Evolutionary conservation across 345 rosid species (phyloP), one percentile per base, ranked within the genome.

Genomic region (Aquilaria malaccensis): DNA sequence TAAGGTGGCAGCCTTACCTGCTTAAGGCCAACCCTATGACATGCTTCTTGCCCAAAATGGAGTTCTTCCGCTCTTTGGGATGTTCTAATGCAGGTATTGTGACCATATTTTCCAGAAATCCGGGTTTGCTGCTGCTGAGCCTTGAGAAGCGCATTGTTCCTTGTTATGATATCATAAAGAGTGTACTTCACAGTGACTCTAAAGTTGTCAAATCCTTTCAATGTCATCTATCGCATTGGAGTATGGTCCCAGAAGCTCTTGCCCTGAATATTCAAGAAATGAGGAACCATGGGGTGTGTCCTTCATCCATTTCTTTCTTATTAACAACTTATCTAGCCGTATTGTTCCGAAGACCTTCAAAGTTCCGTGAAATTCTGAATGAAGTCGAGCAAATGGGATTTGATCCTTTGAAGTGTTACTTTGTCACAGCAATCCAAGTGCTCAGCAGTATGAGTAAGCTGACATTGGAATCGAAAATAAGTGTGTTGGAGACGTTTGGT

Each of bases 281-380:
- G 73, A 32, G 66, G 9, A 74, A 67, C 54, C 11, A 33, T 0
- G 80, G 77, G 0, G 80, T 80, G 1, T 76, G 82, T 1, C 69
- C 62, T 37, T 69, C 74, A 31, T 76, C 74, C 33, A 54, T 78
- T 2, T 33, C 80, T 11, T 64, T 76, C 12, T 55, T 83, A 5
- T 70, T 83, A 56, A 55, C 81, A 11, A 78, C 79, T 73, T 80
- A 74, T 30, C 85, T 85, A 1, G 81, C 78, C 56, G 80, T 85
- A 0, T 45, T 76, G 66, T 72, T 73, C 79, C 76, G 70, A 29
- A 79, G 52, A 59, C 71, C 58, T 10, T 77, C 55, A 1, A 61
- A 61, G 60, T 83, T 83, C 7, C 15, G 72, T 9, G 54, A 29
- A 14, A 68, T 52, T n/a, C 67, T 78, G 32, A 60, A 64, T 12